Evolutionary conservation across 352 stramenopile species (phyloP), one percentile per base, ranked within the genome.

Genomic region (Achlya hypogyna): DNA sequence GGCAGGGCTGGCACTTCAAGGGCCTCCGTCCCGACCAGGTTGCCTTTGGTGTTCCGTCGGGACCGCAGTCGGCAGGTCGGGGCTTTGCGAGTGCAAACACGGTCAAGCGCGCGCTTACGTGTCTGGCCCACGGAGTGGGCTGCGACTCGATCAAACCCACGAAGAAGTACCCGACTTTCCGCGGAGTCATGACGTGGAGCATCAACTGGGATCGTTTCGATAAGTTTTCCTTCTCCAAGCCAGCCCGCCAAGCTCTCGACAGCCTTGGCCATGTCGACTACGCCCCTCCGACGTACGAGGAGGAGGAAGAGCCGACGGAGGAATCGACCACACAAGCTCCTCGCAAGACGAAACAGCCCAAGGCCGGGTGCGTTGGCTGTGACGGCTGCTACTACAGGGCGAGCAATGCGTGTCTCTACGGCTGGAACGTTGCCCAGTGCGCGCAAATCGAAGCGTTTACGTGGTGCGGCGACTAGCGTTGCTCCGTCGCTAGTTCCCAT

Each of bases 171-270:
- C 25, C 25, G 2, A 52, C 38, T 5, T 67, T 67, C 49, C 60
- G 60, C 4, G 60, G 60, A 0, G 27, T 67, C 43, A 67, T 67
- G 60, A 45, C 60, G n/a, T 67, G 60, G 60, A 51, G 28, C 34
- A 67, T 67, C 51, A 67, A 67, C 51, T 67, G 60, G 60, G 60
- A 67, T n/a, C 42, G 43, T 5, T 42, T 58, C 23, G 60, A 67
- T n/a, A 20, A 38, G 20, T 67, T 60, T 67, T 29, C 25, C 12
- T 67, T 67, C 49, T 67, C 60, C 18, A 20, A 22, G n/a, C 40
- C 22, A 10, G 42, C 42, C 12, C 60, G 60, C 40, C 2, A 23
- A 20, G 40, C 42, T 18, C 42, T 67, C 28, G 60, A 67, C 18
- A 31, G 59, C 23, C 43, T 58, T 0, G 9, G 22, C 5, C 42